Evolutionary conservation across 306 rosid species (phyloP).

Genomic region (Pachyrhizus erosus): DNA sequence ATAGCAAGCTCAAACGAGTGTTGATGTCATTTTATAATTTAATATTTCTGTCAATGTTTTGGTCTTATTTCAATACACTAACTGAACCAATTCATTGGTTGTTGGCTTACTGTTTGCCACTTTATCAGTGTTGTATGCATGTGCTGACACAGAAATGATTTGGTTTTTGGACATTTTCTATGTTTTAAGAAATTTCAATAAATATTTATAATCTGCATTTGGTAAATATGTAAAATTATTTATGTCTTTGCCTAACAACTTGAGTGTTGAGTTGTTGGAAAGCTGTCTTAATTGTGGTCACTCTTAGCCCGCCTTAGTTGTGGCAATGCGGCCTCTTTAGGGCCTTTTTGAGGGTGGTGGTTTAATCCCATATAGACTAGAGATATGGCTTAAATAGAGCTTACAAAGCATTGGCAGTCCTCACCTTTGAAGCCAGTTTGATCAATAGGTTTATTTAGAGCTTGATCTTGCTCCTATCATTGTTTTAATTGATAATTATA

Average conservation of each 20-base stretch:
- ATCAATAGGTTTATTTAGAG: not conserved
- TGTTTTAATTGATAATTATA: not conserved
- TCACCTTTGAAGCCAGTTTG: not conserved
- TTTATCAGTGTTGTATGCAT: not conserved
- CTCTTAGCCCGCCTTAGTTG: too few relatives aligned
- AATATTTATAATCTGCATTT: slow-evolving; percentile 21
- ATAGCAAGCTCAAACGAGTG: not conserved
- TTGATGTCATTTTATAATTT: not conserved
- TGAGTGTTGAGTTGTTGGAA: not conserved
- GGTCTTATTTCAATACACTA: not conserved
- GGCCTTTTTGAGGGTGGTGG: too few relatives aligned
- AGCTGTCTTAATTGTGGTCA: too few relatives aligned
- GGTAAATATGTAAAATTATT: not conserved
- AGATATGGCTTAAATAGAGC: too few relatives aligned
- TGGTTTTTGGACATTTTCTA: slow-evolving; percentile 26
- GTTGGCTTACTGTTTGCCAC: not conserved
- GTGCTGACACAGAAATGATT: not conserved
- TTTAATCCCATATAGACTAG: too few relatives aligned
- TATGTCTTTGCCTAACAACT: not conserved
- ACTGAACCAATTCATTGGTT: slow-evolving; percentile 14
- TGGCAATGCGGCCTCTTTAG: too few relatives aligned
- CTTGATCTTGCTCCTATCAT: not conserved
- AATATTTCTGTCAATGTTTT: not conserved
- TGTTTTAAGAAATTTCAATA: not conserved
- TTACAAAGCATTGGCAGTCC: too few relatives aligned